Base-by-base conservation (phyloP, 2,329 filamentous ascomycete genomes). In the Aspergillus brasiliensis region DNA sequence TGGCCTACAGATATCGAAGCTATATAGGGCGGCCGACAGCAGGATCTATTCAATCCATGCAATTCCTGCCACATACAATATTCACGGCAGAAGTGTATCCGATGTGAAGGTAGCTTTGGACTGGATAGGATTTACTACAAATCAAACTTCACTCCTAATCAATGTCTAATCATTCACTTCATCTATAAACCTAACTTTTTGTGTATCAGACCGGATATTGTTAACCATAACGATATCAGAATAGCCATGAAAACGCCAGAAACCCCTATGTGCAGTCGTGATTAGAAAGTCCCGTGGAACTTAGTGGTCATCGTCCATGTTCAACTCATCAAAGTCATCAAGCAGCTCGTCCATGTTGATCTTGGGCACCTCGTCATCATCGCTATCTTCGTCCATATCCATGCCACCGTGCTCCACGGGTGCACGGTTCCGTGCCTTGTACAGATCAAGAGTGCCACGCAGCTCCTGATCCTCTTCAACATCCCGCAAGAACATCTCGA, bases 401-500 rank as follows among this genome's bases (percentile, higher is more conserved):
- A 90, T 80, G 2, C 53, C 64, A 54, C 65, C 70, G n/a, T 63
- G 67, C 58, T 80, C 77, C 40, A 77, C 68, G 53, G 78, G 75
- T 75, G 62, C 76, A 72, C 63, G 74, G 77, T 69, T 84, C 81
- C 25, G 46, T 27, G 15, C 25, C 46, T 94, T 97, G 81, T 97
- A 99, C 69, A 99, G 76, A 48, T 91, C 91, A 73, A 99, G 81
- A 1, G 92, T 92, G 46, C 88, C 85, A 57, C 95, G 84, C 67
- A 97, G 83, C 72, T 99, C 95, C 55, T 90, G 85, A 75, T 99
- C 95, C 74, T 98, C 93, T 78, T 99, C 96, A 10, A 99, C 91
- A 76, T 99, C 95, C 48, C 90, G 89, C 82, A 99, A 81, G 86
- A 99, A 99, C 86, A 93, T 87, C 81, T 99, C 95, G 79, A 96